Evolutionary conservation across 2,329 filamentous ascomycete species (phyloP), one percentile per base, ranked within the genome.

Genomic region (Neonectria sp.): DNA sequence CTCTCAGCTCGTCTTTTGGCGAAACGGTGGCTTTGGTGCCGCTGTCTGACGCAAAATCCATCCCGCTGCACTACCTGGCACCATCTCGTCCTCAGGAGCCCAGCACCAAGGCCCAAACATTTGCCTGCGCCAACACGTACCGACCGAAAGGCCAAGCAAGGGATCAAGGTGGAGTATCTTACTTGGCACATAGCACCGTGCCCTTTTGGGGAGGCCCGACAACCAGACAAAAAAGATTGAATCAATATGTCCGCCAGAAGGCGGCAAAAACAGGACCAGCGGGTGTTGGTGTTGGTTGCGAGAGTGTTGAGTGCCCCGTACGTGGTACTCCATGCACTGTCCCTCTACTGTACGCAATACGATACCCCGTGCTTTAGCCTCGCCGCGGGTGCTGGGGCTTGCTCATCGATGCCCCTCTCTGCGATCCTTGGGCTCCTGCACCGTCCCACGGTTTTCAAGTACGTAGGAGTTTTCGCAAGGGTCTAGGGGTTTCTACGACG

Each of bases 311-410:
- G 64, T 49, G 25, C 45, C 62, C 55, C 55, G 37, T 49, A 45
- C 31, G 40, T 43, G 40, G 53, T 40, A 52, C 43, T 31, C 15
- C 37, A 17, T 17, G 12, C 29, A 27, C 40, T 37, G n/a, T 35
- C n/a, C 55, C 21, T 31, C 45, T 59, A n/a, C 25, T 35, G 29
- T 35, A 13, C 31, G 57, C 65, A 65, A 71, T 68, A 74, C 71
- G 73, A 75, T 71, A 68, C 67, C 46, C 73, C 69, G 49, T 55
- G 63, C 68, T 72, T 69, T 75, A 72, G 51, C 55, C 61, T 59
- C 37, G 55, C 48, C 29, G 55, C 65, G 61, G 31, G 58, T 70
- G 65, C 70, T 59, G 49, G 65, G 8, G 6, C 58, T 66, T 53
- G 64, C 63, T 51, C 65, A 69, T 73, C 62, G 66, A 61, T 64